phyloP scores from a whole-genome alignment of 331 rosid genomes.

The Malus hybrid region DNA sequence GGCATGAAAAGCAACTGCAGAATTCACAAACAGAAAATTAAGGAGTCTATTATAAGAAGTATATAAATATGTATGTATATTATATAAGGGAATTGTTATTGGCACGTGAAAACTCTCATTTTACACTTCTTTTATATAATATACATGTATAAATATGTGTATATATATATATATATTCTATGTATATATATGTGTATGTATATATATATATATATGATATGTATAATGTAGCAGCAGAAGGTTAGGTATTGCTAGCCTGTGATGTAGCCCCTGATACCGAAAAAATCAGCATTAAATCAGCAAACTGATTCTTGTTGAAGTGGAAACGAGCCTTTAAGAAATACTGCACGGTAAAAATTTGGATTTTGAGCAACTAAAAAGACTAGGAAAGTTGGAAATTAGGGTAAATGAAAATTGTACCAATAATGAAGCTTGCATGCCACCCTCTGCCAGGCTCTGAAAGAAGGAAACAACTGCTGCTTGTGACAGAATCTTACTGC shows the following conservation, averaged over 20 bases:
- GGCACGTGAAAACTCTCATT: too few relatives aligned
- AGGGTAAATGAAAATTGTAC: conserved; percentile 23
- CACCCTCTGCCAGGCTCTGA: conserved; percentile 71
- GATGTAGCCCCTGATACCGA: conserved; percentile 56
- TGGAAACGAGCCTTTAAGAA: conserved; percentile 85
- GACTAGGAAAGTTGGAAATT: background rate
- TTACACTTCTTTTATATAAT: too few relatives aligned
- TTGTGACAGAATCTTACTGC: conserved; percentile 70
- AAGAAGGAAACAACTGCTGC: conserved; percentile 63
- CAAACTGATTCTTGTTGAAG: conserved; percentile 67
- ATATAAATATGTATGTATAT: too few relatives aligned
- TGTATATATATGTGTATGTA: too few relatives aligned
- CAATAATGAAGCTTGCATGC: conserved; percentile 48
- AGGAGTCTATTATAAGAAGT: too few relatives aligned
- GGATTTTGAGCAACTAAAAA: background rate
- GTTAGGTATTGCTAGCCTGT: conserved; percentile 38
- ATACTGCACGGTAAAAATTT: conserved; percentile 45
- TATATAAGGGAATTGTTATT: too few relatives aligned
- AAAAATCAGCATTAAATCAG: conserved; percentile 59
- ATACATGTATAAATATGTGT: too few relatives aligned
- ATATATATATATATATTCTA: too few relatives aligned
- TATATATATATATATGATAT: too few relatives aligned
- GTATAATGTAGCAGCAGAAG: background rate
- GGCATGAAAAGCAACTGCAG: conserved; percentile 71
- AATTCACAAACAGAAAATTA: background rate